phyloP scores from a whole-genome alignment of 1,284 basidiomycete species.

The Cryptococcus jaspeensis region DNA sequence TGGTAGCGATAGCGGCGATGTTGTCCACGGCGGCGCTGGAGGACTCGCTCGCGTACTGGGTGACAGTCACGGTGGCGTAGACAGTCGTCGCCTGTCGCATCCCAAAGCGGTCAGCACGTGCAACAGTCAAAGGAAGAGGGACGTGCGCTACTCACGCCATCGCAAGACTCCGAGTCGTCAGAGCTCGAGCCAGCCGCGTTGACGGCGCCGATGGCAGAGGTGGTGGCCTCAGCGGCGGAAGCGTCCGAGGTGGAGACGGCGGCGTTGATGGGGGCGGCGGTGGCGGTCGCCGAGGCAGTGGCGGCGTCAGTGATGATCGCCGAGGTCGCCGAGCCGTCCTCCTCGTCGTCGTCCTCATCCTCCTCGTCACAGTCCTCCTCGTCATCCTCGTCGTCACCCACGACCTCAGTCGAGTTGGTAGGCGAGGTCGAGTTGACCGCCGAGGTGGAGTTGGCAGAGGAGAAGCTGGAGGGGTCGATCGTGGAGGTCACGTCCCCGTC shows the following conservation, averaged over 20 bases:
- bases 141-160: conserved; percentile 24
- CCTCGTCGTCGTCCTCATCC: conserved; percentile 16
- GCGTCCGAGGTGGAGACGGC: not conserved
- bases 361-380: conserved; percentile 11
- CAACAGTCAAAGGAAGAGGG: not conserved
- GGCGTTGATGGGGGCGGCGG: not conserved
- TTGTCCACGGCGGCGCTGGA: not conserved
- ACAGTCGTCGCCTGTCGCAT: conserved; percentile 24
- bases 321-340: conserved; percentile 13
- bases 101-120: not conserved
- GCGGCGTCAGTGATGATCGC: not conserved
- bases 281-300: no score
- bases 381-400: not conserved
- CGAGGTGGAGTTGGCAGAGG: not conserved
- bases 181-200: conserved; percentile 5
- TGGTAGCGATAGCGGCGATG: not conserved
- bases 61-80: conserved; percentile 24
- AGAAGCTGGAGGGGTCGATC: not conserved
- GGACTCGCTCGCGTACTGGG: not conserved
- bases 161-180: conserved; percentile 10
- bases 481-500: not conserved
- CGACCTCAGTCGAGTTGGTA: not conserved
- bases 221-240: not conserved
- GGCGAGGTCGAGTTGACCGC: not conserved
- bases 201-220: conserved; percentile 7